Base-by-base conservation (phyloP, 768 basidiomycete genomes). In the Ramaria sp. region DNA sequence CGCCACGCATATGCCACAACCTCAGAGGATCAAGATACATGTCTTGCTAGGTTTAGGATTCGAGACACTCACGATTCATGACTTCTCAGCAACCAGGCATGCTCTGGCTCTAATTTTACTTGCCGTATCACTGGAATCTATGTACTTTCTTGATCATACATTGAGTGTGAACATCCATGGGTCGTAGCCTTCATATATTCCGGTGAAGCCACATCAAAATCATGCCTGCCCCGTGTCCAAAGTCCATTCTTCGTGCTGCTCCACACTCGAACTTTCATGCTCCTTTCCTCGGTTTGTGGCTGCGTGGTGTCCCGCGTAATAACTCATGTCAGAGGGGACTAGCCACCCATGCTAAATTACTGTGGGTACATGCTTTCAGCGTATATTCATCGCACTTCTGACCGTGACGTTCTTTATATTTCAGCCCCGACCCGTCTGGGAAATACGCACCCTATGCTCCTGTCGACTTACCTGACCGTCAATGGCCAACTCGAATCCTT, bases 401-500 rank as follows among this genome's bases (percentile, higher is more conserved):
- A n/a, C 19, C 9, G 30, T 11, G 20, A 51, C 50, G 34, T 37
- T 37, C 34, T 37, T 37, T 9, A 49, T 49, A 15, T 33, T 33
- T 7, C 51, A 60, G 59, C 12, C 59, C 69, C 59, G 69, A 73
- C 53, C 71, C 71, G 7, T 70, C 69, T 15, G 53, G 59, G 39
- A 67, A 71, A 54, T 73, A 73, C 63, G 61, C 57, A 42, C 68
- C 73, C 1, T 76, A 72, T 67, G 59, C 66, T 47, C 63, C 70
- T 4, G 63, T 71, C 34, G 60, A 70, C 33, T 20, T 53, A 7
- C 33, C 66, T 24, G 63, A 73, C 57, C 67, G 75, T 46, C 68
- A 67, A 61, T 76, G 75, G 75, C 74, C 75, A 11, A 62, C 68
- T 59, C 68, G 70, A 61, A 62, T 65, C 51, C 69, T 69, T 55